Evolutionary conservation across 1,284 basidiomycete genomes (phyloP).

Genomic region (Phellopilus nigrolimitatus): DNA sequence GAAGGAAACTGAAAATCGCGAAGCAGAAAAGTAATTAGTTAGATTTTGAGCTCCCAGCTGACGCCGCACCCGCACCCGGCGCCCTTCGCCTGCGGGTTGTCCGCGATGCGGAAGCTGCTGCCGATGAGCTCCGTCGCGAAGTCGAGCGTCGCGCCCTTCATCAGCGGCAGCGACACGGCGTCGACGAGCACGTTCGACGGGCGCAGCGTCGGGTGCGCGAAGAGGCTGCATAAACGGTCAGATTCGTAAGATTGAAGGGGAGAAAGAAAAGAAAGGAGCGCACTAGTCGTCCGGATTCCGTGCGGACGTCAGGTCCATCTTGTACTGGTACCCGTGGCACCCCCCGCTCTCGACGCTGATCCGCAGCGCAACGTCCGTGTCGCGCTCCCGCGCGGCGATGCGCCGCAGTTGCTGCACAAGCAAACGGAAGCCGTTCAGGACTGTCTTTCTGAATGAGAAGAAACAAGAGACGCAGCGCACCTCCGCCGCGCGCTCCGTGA

Average conservation of each 20-base stretch:
- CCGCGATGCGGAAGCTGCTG: slow-evolving; percentile 71
- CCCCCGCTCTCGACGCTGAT: slow-evolving; percentile 85
- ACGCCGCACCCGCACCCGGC: slow-evolving; percentile 87
- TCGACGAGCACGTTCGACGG: slow-evolving; percentile 78
- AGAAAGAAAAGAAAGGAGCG: slow-evolving; percentile 28
- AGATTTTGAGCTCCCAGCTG: slow-evolving; percentile 81
- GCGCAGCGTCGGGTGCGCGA: slow-evolving; percentile 61
- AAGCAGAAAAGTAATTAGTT: slow-evolving; percentile 16
- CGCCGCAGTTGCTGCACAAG: slow-evolving; percentile 56
- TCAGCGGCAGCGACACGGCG: slow-evolving; percentile 70
- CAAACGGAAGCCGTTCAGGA: neutral
- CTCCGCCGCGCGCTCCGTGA: slow-evolving; percentile 71
- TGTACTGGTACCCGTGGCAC: slow-evolving; percentile 92
- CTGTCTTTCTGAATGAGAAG: slow-evolving; percentile 1
- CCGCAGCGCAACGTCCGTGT: slow-evolving; percentile 61
- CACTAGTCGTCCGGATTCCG: slow-evolving; percentile 76
- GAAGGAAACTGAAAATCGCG: neutral
- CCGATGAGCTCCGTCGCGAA: slow-evolving; percentile 91
- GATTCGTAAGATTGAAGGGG: slow-evolving; percentile 5
- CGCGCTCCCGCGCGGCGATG: slow-evolving; percentile 54
- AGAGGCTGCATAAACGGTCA: slow-evolving; percentile 40
- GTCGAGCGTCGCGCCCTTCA: slow-evolving; percentile 83
- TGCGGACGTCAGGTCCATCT: slow-evolving; percentile 67
- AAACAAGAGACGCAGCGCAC: slow-evolving; percentile 34
- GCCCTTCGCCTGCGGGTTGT: slow-evolving; percentile 84